Evolutionary conservation across 768 basidiomycete genomes (phyloP), one percentile per base, ranked within the genome.

Genomic region (Mycena polygramma): DNA sequence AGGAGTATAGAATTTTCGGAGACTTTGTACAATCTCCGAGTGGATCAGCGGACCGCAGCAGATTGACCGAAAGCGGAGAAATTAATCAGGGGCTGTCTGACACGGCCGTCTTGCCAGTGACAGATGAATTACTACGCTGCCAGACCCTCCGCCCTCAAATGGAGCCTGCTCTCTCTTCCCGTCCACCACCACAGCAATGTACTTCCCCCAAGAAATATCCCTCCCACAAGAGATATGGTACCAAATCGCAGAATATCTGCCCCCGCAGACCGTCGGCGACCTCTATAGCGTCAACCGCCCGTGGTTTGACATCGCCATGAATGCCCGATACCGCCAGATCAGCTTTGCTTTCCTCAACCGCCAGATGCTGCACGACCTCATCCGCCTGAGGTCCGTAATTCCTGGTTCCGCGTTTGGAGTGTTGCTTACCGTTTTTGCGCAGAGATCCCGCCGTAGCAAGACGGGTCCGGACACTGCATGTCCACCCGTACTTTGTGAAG

Each of bases 371-470:
- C 66, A 72, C 37, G 57, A 66, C 15, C 39, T 77, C 15, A 43
- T 59, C 8, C 72, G 77, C 19, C 70, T 77, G 14, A 78, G 82
- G 75, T 85, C 79, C 67, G 74, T 85, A 17, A 26, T 80, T 82
- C 37, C 14, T 26, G 49, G n/a, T 58, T 20, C 20, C 9, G 41
- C 10, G 55, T 3, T 35, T 43, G n/a, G 11, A 55, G 57, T 66
- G 20, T 62, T 39, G 53, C 63, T 59, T 52, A 69, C 24, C 46
- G 3, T 3, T 15, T 63, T 24, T 17, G 17, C 57, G 20, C 67
- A 87, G 87, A 73, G 87, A 88, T 69, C 86, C 87, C 8, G 79
- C 76, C 5, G 84, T 88, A 4, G 86, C 87, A 1, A 81, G 80
- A 74, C 83, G 85, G 61, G 87, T 88, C 35, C 81, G 84, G 59